phyloP scores from a whole-genome alignment of 345 rosid genomes.

The Populus pruinosa region DNA sequence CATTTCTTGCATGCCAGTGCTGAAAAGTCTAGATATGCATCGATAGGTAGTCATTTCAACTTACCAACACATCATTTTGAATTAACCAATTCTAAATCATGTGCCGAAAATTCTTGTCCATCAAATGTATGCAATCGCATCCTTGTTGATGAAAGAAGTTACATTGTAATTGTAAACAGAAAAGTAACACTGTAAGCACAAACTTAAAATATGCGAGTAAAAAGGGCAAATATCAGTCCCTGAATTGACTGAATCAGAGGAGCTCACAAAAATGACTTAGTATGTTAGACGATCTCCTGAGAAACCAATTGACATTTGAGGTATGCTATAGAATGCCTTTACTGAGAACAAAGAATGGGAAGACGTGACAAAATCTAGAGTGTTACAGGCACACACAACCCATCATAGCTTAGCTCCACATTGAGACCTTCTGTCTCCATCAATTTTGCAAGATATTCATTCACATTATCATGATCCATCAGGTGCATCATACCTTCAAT shows the following conservation, averaged over 20 bases:
- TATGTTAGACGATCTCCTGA: slow-evolving; percentile 8
- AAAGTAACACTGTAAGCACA: not conserved
- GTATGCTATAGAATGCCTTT: not conserved
- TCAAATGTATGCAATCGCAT: no score
- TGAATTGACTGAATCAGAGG: not conserved
- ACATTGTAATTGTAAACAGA: not conserved
- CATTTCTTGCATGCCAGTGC: no score
- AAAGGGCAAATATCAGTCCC: not conserved
- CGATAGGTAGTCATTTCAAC: no score
- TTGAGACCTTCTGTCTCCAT: slow-evolving; percentile 68
- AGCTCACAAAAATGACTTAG: not conserved
- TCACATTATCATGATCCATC: slow-evolving; percentile 87
- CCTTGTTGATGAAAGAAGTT: not conserved
- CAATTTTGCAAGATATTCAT: slow-evolving; percentile 48
- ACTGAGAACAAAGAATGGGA: slow-evolving; percentile 12
- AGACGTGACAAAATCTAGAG: slow-evolving; percentile 31
- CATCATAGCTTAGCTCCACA: slow-evolving; percentile 78
- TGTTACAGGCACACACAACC: slow-evolving; percentile 63
- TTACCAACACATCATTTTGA: no score
- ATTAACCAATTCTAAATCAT: no score
- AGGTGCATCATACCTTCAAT: slow-evolving; percentile 86
- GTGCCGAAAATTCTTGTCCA: no score
- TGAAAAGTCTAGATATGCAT: no score
- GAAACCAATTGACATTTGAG: slow-evolving; percentile 1
- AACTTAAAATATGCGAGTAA: not conserved